Evolutionary conservation across 2,329 filamentous ascomycete genomes (phyloP).

Genomic region (Exophiala calicioides): DNA sequence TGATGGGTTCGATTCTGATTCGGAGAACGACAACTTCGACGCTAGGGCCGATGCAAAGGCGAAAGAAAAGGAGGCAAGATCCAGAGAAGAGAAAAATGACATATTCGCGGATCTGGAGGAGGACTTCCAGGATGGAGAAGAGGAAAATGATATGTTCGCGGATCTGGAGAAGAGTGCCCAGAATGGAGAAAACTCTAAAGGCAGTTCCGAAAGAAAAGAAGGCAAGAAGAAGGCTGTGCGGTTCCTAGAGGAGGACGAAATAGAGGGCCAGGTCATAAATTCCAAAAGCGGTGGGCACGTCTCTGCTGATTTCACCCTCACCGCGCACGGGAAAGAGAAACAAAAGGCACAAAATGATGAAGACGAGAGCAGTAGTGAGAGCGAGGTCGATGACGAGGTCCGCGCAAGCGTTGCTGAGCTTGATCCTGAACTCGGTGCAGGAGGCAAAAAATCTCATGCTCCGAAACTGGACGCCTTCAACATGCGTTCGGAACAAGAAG

Average conservation of each 20-base stretch:
- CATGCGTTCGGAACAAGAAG: conserved; percentile 84
- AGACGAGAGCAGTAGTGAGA: conserved; percentile 60
- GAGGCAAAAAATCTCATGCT: conserved; percentile 87
- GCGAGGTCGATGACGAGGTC: conserved; percentile 65
- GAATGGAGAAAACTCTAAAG: conserved; percentile 55
- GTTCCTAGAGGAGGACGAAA: conserved; percentile 64
- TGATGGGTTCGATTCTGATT: conserved; percentile 93
- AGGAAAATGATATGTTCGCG: conserved; percentile 76
- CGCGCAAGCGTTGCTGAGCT: conserved; percentile 73
- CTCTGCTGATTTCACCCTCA: conserved; percentile 57
- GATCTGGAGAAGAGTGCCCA: conserved; percentile 62
- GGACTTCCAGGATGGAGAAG: conserved; percentile 54
- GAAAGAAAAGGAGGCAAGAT: conserved; percentile 46
- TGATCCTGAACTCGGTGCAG: conserved; percentile 87
- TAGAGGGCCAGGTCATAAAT: conserved; percentile 74
- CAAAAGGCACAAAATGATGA: conserved; percentile 57
- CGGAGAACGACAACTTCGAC: conserved; percentile 87
- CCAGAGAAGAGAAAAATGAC: conserved; percentile 52
- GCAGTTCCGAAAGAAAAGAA: conserved; percentile 53
- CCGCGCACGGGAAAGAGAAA: conserved; percentile 21
- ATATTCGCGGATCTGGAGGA: conserved; percentile 79
- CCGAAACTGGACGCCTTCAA: conserved; percentile 97
- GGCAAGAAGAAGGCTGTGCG: conserved; percentile 61
- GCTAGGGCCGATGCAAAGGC: conserved; percentile 65
- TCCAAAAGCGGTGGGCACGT: conserved; percentile 74